phyloP scores from a whole-genome alignment of 306 rosid species.

The Rosa multiflora region DNA sequence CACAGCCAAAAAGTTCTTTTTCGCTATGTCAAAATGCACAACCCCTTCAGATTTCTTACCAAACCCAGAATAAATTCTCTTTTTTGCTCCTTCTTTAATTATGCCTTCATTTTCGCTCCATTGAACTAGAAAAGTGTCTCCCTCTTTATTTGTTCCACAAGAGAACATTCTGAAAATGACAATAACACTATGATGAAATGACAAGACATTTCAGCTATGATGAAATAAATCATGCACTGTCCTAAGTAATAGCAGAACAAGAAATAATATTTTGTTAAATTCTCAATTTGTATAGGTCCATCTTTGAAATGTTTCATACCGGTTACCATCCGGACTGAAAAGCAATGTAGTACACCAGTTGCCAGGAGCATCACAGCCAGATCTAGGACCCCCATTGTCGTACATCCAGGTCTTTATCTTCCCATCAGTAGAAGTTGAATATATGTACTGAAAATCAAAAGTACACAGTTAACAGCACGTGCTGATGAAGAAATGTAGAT shows the following conservation, averaged over 20 bases:
- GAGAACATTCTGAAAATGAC: constrained; percentile 65
- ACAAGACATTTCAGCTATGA: background rate
- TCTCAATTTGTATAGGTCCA: background rate
- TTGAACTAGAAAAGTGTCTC: constrained; percentile 82
- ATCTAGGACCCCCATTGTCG: constrained; percentile 77
- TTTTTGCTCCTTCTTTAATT: constrained; percentile 68
- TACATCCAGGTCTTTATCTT: constrained; percentile 93
- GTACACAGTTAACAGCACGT: constrained; percentile 16
- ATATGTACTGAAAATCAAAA: constrained; percentile 68
- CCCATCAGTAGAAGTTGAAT: constrained; percentile 85
- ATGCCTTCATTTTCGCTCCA: constrained; percentile 52
- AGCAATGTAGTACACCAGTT: constrained; percentile 79
- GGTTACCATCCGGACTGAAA: constrained; percentile 82
- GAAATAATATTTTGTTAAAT: too few species aligned
- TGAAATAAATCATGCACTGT: background rate
- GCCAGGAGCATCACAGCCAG: constrained; percentile 91
- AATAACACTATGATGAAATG: background rate
- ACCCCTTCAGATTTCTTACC: constrained; percentile 74
- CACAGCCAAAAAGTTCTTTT: constrained; percentile 79
- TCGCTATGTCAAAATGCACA: constrained; percentile 82
- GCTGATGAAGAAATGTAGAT: background rate
- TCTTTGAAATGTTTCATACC: constrained; percentile 43
- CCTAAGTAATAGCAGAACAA: background rate
- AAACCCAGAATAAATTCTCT: constrained; percentile 71
- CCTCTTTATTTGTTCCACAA: constrained; percentile 92